These are phyloP conservation scores for Colletotrichum musae DNA, from an alignment of 2,329 filamentous ascomycete species.

Conservation along the genomic window DNA sequence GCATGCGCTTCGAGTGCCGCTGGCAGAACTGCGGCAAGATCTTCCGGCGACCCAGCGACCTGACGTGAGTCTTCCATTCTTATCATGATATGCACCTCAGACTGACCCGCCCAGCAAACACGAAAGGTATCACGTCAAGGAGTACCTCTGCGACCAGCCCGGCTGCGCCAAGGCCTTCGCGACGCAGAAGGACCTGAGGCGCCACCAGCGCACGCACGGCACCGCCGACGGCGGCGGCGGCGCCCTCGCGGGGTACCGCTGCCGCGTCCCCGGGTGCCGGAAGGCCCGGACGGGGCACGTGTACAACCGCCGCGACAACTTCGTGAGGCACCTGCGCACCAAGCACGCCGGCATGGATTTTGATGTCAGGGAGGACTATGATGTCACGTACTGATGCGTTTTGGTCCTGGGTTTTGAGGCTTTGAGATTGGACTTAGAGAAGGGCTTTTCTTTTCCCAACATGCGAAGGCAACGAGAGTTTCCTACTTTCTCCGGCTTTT, in stretches of 20 bases:
- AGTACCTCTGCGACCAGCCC: constrained; percentile 40
- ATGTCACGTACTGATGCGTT: constrained; percentile 20
- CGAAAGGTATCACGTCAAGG: constrained; percentile 45
- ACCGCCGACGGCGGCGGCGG: constrained; percentile 39
- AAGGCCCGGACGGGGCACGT: constrained; percentile 46
- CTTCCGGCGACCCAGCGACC: constrained; percentile 40
- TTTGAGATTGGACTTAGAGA: not conserved
- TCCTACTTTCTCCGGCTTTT: no score
- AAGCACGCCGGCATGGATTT: constrained; percentile 42
- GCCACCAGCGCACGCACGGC: constrained; percentile 43
- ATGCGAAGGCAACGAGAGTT: no score
- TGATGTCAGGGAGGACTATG: constrained; percentile 34
- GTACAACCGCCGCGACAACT: constrained; percentile 48
- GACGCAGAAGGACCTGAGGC: constrained; percentile 47
- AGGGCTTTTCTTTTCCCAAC: no score
- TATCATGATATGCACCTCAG: not conserved
- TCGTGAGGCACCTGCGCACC: constrained; percentile 45
- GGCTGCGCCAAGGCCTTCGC: constrained; percentile 45
- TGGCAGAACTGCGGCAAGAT: constrained; percentile 39
- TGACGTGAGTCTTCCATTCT: constrained; percentile 38
- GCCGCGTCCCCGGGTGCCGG: constrained; percentile 45
- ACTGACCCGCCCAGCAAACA: constrained; percentile 42
- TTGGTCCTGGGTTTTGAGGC: not conserved
- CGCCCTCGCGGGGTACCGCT: constrained; percentile 45
- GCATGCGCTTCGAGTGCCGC: constrained; percentile 37